These are phyloP conservation scores for Hondaea fermentalgiana DNA, from an alignment of 108 stramenopile species.

Conservation along the genomic window DNA sequence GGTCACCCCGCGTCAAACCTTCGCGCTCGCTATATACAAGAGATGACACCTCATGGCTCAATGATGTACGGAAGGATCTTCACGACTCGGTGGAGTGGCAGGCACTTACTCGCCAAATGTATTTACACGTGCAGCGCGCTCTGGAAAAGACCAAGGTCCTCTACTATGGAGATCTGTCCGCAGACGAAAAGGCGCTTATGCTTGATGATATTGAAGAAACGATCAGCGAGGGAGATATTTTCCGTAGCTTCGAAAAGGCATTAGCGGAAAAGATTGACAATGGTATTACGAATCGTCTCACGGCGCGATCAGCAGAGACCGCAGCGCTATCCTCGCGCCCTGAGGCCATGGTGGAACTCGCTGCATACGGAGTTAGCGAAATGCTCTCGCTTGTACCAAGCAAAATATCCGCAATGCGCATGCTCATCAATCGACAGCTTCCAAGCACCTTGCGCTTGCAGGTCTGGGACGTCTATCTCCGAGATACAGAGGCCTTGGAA, in stretches of 20 bases:
- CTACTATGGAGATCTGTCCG: neutral
- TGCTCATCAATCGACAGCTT: conserved; percentile 1
- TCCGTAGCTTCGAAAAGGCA: neutral
- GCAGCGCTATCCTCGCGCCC: neutral
- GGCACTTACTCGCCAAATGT: neutral
- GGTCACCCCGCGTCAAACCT: too few relatives aligned
- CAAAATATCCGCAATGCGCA: neutral
- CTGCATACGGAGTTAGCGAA: neutral
- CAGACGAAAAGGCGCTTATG: neutral
- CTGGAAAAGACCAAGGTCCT: neutral
- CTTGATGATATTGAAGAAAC: neutral
- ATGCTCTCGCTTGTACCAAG: neutral
- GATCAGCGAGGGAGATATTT: neutral
- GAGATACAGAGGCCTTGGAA: neutral
- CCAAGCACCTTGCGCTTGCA: neutral
- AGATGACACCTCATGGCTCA: neutral
- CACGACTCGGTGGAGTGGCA: neutral
- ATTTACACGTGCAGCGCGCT: neutral
- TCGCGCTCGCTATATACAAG: neutral
- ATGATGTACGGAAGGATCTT: neutral
- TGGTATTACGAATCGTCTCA: neutral
- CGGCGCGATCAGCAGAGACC: neutral
- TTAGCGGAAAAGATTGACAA: neutral
- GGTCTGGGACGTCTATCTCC: conserved; percentile 3
- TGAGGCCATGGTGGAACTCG: neutral